Evolutionary conservation across 805 yeast species (phyloP), one percentile per base, ranked within the genome.

Genomic region (Candida hungchunana): DNA sequence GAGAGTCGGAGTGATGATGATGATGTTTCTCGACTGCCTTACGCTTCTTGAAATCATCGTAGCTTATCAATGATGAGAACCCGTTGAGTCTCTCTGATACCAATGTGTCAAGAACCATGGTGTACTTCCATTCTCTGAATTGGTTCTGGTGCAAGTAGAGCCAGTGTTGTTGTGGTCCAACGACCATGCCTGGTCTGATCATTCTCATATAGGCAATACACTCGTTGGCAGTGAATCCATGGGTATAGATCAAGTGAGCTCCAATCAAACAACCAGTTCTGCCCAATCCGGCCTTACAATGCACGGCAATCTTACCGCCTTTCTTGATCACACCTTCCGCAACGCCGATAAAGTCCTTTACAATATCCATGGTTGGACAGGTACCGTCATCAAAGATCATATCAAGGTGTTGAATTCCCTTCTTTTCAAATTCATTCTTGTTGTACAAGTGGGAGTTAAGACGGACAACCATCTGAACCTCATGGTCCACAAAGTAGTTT

Each of bases 161-260:
- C 98, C 98, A 93, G 64, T 93, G 98, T 59, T 93, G 98, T 61
- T 93, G 98, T 2, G 98, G 98, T 0, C 98, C 98, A 20, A 93
- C 98, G n/a, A 93, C 97, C 98, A 93, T 93, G 27, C 98, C 98
- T 0, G 98, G 98, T 48, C 98, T 76, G 44, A 93, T 72, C 75
- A 93, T 84, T 59, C 98, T 74, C 90, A 93, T 84, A 56, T 88
- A 93, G 2, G 90, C 96, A 51, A 93, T 93, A 60, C 96, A 93
- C 61, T 93, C 98, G 57, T 76, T 83, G 3, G 98, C 98, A 5
- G 97, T 93, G 57, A 93, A 93, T 0, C 97, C 97, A 58, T 90
- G 93, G 3, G 96, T 87, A 58, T 93, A 93, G 33, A 93, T 93
- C 47, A 93, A 69, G 60, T 90, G 96, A 0, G 98, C 98, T 6